phyloP scores from a whole-genome alignment of 2,329 filamentous ascomycete genomes.

The Purpureocillium lavendulum region DNA sequence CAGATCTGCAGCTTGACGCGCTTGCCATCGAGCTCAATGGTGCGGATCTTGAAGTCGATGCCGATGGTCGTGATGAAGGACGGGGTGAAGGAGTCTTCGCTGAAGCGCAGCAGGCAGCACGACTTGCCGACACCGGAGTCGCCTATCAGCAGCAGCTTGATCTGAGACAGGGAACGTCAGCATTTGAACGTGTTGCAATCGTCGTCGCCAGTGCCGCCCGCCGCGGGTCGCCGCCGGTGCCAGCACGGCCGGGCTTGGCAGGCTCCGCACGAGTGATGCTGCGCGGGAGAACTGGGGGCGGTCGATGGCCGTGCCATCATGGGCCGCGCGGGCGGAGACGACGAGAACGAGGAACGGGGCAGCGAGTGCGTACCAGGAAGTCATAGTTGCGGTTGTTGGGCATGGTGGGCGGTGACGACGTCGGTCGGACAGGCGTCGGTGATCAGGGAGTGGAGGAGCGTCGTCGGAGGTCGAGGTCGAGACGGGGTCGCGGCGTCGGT shows the following conservation, averaged over 20 bases:
- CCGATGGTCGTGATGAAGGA: slow-evolving; percentile 99
- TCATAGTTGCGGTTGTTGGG: slow-evolving; percentile 98
- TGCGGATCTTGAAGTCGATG: slow-evolving; percentile 99
- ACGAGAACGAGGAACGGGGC: slow-evolving; percentile 8
- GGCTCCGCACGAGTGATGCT: neutral
- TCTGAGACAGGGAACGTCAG: slow-evolving; percentile 43
- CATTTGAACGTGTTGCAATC: neutral
- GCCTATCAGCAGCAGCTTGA: slow-evolving; percentile 93
- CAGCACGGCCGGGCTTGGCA: neutral
- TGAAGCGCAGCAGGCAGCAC: slow-evolving; percentile 92
- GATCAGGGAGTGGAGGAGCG: neutral
- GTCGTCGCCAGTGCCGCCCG: neutral
- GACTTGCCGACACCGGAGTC: slow-evolving; percentile 97
- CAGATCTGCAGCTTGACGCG: slow-evolving; percentile 98
- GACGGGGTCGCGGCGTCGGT: no score
- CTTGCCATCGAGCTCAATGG: slow-evolving; percentile 98
- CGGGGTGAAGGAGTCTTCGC: slow-evolving; percentile 93
- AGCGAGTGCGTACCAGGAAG: slow-evolving; percentile 66
- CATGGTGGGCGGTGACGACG: slow-evolving; percentile 48
- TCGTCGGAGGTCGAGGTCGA: neutral
- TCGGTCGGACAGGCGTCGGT: slow-evolving; percentile 5
- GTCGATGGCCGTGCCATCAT: no score
- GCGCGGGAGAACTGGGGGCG: no score
- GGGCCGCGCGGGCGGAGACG: no score
- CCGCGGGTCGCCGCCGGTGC: neutral